Conservation (phyloP, 148 eudicot genomes). For the Camellia japonica region DNA sequence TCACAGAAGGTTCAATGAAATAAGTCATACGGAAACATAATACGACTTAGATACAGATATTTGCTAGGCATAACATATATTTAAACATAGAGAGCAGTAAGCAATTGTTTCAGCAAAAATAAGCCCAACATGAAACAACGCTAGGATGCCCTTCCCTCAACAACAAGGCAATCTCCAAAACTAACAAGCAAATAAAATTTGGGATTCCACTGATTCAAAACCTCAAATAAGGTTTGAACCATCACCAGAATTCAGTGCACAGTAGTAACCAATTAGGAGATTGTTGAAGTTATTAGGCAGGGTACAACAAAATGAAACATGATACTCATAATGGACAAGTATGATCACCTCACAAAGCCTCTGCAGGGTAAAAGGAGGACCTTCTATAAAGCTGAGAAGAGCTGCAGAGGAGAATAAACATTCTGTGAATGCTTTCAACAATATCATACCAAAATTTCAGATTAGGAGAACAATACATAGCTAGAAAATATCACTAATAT, state of each 20-base stretch:
- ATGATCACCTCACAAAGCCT: slow-evolving; percentile 78
- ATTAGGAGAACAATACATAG: not conserved
- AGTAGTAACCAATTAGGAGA: not conserved
- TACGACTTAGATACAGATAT: not conserved
- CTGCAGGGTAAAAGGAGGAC: slow-evolving; percentile 93
- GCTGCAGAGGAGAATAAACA: slow-evolving; percentile 45
- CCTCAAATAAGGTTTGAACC: not conserved
- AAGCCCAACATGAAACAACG: not conserved
- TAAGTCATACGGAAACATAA: not conserved
- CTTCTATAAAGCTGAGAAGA: slow-evolving; percentile 66
- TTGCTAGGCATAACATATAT: not conserved
- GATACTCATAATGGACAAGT: not conserved
- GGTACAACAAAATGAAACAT: slow-evolving; percentile 2
- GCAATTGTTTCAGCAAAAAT: not conserved
- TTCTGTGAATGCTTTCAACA: slow-evolving; percentile 5
- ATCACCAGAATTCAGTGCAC: not conserved
- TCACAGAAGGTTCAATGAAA: too few relatives aligned
- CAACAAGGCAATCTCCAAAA: not conserved
- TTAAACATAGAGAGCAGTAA: not conserved
- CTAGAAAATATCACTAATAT: not conserved
- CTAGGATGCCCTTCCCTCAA: slow-evolving; percentile 10
- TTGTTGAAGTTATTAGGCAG: slow-evolving; percentile 1
- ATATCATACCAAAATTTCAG: not conserved
- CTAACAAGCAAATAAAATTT: not conserved
- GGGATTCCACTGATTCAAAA: not conserved